Percentiles rank a stretch among this genome's conserved stretches.
Conservation (phyloP, 352 stramenopile species). For the Globisporangium apiculatum region DNA sequence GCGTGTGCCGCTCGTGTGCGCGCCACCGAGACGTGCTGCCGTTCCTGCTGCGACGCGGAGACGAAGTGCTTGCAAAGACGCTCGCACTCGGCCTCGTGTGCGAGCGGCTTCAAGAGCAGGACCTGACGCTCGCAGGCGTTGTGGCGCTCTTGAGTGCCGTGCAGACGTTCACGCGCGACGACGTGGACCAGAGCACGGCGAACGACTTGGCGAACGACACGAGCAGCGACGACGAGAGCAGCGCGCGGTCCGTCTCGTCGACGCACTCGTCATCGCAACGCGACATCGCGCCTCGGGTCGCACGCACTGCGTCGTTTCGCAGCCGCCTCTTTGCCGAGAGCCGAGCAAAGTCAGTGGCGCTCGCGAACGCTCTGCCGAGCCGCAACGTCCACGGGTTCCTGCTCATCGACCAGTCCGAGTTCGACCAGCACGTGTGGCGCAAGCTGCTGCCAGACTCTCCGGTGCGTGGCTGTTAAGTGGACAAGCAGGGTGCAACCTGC, state of each 20-base stretch:
- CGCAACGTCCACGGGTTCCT: constrained; percentile 39
- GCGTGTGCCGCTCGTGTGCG: constrained; percentile 50
- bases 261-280: constrained; percentile 1
- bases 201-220: constrained; percentile 27
- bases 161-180: constrained; percentile 33
- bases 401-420: constrained; percentile 50
- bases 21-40: constrained; percentile 55
- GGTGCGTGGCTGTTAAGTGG: constrained; percentile 17
- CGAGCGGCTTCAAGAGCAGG: constrained; percentile 47
- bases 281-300: constrained; percentile 6
- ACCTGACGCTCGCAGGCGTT: constrained; percentile 23
- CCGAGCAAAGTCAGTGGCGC: neutral
- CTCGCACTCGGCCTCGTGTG: constrained; percentile 48
- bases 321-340: constrained; percentile 5
- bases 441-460: constrained; percentile 27
- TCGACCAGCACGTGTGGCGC: constrained; percentile 50
- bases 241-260: constrained; percentile 4
- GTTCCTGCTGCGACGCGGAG: constrained; percentile 54
- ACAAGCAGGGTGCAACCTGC: neutral
- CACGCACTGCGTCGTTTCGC: constrained; percentile 10
- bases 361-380: constrained; percentile 1
- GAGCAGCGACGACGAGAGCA: constrained; percentile 29
- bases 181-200: constrained; percentile 24
- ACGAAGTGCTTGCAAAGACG: constrained; percentile 34
- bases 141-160: constrained; percentile 30